These are phyloP conservation scores for Passalora sequoiae DNA, from an alignment of 2,329 filamentous ascomycete genomes.

Conservation along the genomic window DNA sequence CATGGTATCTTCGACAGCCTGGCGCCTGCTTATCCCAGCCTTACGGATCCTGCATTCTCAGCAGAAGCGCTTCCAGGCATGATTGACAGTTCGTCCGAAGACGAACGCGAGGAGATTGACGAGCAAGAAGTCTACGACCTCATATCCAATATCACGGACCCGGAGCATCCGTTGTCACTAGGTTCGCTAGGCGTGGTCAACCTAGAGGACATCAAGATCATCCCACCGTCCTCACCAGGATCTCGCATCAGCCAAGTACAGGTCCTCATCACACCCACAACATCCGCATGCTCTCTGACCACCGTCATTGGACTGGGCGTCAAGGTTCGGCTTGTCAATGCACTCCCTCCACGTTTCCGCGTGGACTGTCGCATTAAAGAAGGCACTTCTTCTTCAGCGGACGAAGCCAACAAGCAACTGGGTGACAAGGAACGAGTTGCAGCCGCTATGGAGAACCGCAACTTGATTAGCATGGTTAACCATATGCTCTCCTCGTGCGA, in stretches of 20 bases:
- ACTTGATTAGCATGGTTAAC: slow-evolving; percentile 76
- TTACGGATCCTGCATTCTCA: slow-evolving; percentile 28
- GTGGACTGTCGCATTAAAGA: slow-evolving; percentile 92
- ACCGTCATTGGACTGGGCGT: slow-evolving; percentile 95
- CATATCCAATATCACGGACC: slow-evolving; percentile 90
- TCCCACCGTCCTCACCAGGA: slow-evolving; percentile 58
- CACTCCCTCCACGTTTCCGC: slow-evolving; percentile 83
- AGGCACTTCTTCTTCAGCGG: slow-evolving; percentile 89
- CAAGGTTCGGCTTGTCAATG: slow-evolving; percentile 82
- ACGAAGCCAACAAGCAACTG: slow-evolving; percentile 94
- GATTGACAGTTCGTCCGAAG: slow-evolving; percentile 42
- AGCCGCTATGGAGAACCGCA: slow-evolving; percentile 89
- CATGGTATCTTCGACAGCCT: slow-evolving; percentile 53
- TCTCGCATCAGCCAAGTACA: slow-evolving; percentile 67
- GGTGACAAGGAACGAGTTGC: slow-evolving; percentile 95
- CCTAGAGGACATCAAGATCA: slow-evolving; percentile 84
- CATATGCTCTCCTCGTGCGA: slow-evolving; percentile 68
- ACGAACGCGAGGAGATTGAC: slow-evolving; percentile 75
- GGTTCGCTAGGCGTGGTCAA: slow-evolving; percentile 93
- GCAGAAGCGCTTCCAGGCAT: slow-evolving; percentile 30
- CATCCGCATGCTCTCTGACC: slow-evolving; percentile 92
- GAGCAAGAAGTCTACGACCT: slow-evolving; percentile 97
- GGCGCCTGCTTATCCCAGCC: slow-evolving; percentile 47
- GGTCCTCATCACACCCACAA: slow-evolving; percentile 90
- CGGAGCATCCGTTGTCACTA: slow-evolving; percentile 90